phyloP scores from a whole-genome alignment of 2,329 filamentous ascomycete species.

The Orbilia oligospora region DNA sequence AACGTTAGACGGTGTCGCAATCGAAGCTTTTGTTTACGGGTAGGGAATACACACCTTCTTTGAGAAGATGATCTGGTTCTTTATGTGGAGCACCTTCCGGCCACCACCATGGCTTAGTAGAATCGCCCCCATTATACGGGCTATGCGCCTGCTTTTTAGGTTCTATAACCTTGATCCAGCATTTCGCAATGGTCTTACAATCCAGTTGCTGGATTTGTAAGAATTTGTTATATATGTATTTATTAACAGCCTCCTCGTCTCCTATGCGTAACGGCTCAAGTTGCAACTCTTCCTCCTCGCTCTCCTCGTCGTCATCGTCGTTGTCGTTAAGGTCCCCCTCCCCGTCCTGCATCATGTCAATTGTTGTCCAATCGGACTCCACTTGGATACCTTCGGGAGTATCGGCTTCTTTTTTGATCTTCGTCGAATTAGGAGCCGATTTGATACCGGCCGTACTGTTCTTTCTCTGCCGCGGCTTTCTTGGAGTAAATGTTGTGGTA shows the following conservation, averaged over 20 bases:
- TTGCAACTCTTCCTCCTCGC: constrained; percentile 58
- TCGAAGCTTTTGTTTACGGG: neutral
- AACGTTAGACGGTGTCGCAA: neutral
- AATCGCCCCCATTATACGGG: constrained; percentile 78
- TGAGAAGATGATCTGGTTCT: constrained; percentile 81
- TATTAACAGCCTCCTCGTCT: constrained; percentile 72
- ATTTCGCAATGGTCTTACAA: constrained; percentile 80
- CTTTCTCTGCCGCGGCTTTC: neutral
- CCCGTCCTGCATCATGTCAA: neutral
- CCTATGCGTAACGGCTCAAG: constrained; percentile 70
- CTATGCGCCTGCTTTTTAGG: constrained; percentile 83
- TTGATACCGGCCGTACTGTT: neutral
- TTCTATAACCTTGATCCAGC: constrained; percentile 81
- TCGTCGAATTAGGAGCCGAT: neutral
- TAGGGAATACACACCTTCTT: constrained; percentile 71
- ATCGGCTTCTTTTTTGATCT: constrained; percentile 6
- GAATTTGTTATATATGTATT: constrained; percentile 75
- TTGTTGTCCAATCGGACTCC: neutral
- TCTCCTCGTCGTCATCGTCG: constrained; percentile 35
- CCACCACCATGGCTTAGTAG: constrained; percentile 78
- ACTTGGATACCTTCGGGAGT: neutral
- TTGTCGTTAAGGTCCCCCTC: constrained; percentile 8
- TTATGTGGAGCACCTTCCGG: constrained; percentile 76
- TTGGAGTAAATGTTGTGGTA: neutral
- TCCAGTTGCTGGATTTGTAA: constrained; percentile 78